Evolutionary conservation across 2,329 filamentous ascomycete genomes (phyloP).

Genomic region (Emergomyces africanus): DNA sequence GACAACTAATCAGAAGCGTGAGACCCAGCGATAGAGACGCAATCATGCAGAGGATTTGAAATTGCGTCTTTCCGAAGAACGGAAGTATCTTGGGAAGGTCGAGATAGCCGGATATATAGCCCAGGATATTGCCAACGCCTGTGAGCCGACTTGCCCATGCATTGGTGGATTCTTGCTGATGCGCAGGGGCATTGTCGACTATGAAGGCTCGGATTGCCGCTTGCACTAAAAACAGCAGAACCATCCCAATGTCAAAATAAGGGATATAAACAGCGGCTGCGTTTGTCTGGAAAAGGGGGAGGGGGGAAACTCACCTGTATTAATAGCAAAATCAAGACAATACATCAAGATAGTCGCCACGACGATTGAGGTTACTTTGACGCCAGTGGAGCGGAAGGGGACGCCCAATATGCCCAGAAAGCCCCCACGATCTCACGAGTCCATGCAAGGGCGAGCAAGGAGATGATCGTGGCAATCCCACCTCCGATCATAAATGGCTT

Average conservation of each 20-base stretch:
- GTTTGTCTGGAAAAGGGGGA: not conserved
- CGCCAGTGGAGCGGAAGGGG: slow-evolving; percentile 49
- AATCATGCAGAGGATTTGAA: slow-evolving; percentile 81
- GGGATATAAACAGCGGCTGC: not conserved
- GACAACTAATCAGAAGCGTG: slow-evolving; percentile 59
- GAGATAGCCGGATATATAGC: slow-evolving; percentile 76
- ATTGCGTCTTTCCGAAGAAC: slow-evolving; percentile 77
- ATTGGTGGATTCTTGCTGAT: slow-evolving; percentile 89
- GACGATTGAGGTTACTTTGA: slow-evolving; percentile 56
- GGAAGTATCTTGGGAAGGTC: slow-evolving; percentile 62
- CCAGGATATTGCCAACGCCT: slow-evolving; percentile 80
- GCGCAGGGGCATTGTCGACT: slow-evolving; percentile 79
- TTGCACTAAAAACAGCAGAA: slow-evolving; percentile 56
- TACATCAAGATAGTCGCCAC: slow-evolving; percentile 80
- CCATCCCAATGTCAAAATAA: not conserved
- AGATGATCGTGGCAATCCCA: slow-evolving; percentile 51
- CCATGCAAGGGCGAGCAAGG: slow-evolving; percentile 61
- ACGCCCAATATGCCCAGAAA: slow-evolving; percentile 59
- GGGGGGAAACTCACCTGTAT: slow-evolving; percentile 58
- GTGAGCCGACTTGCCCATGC: slow-evolving; percentile 83
- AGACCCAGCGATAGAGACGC: slow-evolving; percentile 59
- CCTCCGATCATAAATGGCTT: slow-evolving; percentile 72
- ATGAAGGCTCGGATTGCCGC: slow-evolving; percentile 86
- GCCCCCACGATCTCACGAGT: slow-evolving; percentile 57
- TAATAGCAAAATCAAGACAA: slow-evolving; percentile 85